Evolutionary conservation across 1,139 yeast genomes (phyloP).

Genomic region (Suhomyces choctaworum): DNA sequence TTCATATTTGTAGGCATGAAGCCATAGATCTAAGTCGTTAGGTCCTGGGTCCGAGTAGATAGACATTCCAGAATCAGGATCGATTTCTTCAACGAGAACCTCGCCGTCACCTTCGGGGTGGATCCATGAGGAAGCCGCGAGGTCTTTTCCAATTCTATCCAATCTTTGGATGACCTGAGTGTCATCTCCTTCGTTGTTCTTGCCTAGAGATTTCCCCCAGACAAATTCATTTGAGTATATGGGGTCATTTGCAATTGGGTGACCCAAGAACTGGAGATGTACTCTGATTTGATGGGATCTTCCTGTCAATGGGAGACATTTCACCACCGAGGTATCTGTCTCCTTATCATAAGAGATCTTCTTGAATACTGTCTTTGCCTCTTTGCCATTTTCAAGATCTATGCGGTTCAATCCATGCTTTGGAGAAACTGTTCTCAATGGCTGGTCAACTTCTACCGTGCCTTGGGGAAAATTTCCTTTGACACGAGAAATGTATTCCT

Average conservation of each 20-base stretch:
- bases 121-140: slow-evolving; percentile 68
- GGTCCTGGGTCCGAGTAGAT: slow-evolving; percentile 86
- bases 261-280: slow-evolving; percentile 82
- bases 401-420: slow-evolving; percentile 76
- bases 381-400: slow-evolving; percentile 64
- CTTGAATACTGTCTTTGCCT: slow-evolving; percentile 54
- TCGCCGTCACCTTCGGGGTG: slow-evolving; percentile 63
- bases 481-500: slow-evolving; percentile 86
- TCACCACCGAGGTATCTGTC: slow-evolving; percentile 64
- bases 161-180: slow-evolving; percentile 48
- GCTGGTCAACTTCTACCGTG: slow-evolving; percentile 57
- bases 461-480: slow-evolving; percentile 63
- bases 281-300: slow-evolving; percentile 94
- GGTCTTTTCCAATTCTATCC: slow-evolving; percentile 67
- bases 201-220: slow-evolving; percentile 71
- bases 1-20: slow-evolving; percentile 82
- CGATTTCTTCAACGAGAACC: slow-evolving; percentile 52
- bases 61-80: slow-evolving; percentile 70
- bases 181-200: slow-evolving; percentile 50
- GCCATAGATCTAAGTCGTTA: slow-evolving; percentile 81
- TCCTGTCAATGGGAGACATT: slow-evolving; percentile 86
- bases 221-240: slow-evolving; percentile 64
- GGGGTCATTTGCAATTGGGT: slow-evolving; percentile 95
- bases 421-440: slow-evolving; percentile 73
- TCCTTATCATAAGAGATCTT: slow-evolving; percentile 61